Percentiles rank a stretch among this genome's conserved stretches.
Evolutionary conservation across 2,329 filamentous ascomycete genomes (phyloP).

Genomic region (Lojkania enalia): DNA sequence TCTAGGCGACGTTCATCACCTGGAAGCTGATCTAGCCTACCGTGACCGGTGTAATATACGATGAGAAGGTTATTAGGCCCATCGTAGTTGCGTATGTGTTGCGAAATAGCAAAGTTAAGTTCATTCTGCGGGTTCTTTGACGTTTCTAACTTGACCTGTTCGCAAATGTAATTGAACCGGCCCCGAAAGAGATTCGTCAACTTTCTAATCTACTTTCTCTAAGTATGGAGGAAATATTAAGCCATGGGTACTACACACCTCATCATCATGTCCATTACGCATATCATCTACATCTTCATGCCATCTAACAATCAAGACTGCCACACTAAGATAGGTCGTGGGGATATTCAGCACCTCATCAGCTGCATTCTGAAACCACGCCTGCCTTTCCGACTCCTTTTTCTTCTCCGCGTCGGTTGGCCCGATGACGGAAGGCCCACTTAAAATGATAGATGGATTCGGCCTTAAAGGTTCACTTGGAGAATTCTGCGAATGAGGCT

Average conservation of each 20-base stretch:
- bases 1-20: conserved; percentile 7
- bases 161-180: conserved; percentile 10
- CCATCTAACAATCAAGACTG: conserved; percentile 34
- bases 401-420: conserved; percentile 9
- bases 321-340: conserved; percentile 28
- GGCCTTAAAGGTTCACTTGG: not conserved
- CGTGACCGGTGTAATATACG: conserved; percentile 40
- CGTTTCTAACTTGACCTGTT: conserved; percentile 14
- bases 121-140: conserved; percentile 17
- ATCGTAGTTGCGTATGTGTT: conserved; percentile 20
- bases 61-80: conserved; percentile 28
- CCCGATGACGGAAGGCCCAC: not conserved
- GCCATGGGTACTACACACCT: conserved; percentile 12
- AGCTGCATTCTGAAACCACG: conserved; percentile 20
- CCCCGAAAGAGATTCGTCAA: conserved; percentile 12
- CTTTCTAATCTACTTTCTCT: conserved; percentile 6
- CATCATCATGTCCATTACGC: conserved; percentile 14
- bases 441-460: conserved; percentile 1
- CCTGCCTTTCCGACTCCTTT: conserved; percentile 15
- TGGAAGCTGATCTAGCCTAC: conserved; percentile 6
- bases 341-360: conserved; percentile 23
- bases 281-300: conserved; percentile 23
- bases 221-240: not conserved
- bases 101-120: conserved; percentile 18
- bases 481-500: no score